These are phyloP conservation scores for Tetrapyrgos nigripes DNA, from an alignment of 1,284 basidiomycete genomes.

Conservation along the genomic window DNA sequence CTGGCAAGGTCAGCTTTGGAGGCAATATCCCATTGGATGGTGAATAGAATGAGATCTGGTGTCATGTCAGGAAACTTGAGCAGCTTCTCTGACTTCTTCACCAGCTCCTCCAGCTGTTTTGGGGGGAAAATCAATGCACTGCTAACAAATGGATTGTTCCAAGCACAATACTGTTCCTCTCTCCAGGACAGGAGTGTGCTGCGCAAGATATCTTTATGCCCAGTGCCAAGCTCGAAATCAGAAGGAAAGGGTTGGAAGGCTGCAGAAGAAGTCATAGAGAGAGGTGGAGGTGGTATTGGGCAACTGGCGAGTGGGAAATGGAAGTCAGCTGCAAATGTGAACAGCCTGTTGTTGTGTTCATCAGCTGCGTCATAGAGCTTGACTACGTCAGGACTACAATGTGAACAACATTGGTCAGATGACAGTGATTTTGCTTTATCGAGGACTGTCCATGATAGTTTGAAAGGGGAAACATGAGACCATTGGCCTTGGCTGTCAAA, in stretches of 20 bases:
- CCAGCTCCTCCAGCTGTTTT: slow-evolving; percentile 19
- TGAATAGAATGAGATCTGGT: slow-evolving; percentile 7
- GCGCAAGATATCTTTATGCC: no score
- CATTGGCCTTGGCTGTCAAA: neutral
- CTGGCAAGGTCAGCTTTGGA: slow-evolving; percentile 6
- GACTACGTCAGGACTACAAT: slow-evolving; percentile 13
- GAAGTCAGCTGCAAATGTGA: slow-evolving; percentile 13
- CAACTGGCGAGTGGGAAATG: slow-evolving; percentile 6
- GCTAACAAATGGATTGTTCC: neutral
- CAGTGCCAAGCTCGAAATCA: neutral
- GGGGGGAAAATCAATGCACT: slow-evolving; percentile 11
- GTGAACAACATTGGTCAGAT: slow-evolving; percentile 9
- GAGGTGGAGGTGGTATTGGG: slow-evolving; percentile 11
- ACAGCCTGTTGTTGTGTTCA: slow-evolving; percentile 10
- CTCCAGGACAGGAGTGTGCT: neutral
- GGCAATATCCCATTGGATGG: slow-evolving; percentile 15
- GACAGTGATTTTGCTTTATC: neutral
- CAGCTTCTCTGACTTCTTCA: slow-evolving; percentile 4
- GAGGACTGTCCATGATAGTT: slow-evolving; percentile 15
- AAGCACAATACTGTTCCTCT: neutral
- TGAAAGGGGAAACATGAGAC: neutral
- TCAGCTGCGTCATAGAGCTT: neutral
- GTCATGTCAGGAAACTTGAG: slow-evolving; percentile 5
- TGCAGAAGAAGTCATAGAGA: neutral
- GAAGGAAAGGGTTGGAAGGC: slow-evolving; percentile 1